Conservation (phyloP, 495 filamentous ascomycete species). For the Penicillium bialowiezense region DNA sequence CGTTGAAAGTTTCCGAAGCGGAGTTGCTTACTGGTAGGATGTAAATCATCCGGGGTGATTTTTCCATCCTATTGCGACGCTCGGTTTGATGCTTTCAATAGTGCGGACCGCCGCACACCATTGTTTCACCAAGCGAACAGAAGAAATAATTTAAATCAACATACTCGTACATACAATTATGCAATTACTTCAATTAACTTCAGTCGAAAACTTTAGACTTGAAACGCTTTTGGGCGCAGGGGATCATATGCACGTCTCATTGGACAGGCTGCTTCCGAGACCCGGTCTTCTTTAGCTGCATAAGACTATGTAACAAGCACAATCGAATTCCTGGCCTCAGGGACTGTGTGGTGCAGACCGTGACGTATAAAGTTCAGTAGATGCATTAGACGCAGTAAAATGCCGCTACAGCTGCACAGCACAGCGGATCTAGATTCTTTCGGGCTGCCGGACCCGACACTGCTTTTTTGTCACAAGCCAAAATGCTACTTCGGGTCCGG, state of each 20-base stretch:
- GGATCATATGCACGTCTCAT: neutral
- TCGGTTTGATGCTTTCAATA: too few relatives aligned
- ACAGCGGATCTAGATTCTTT: neutral
- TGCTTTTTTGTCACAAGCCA: neutral
- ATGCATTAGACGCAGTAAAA: neutral
- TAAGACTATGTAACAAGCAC: neutral
- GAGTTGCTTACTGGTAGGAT: neutral
- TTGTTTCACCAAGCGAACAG: too few relatives aligned
- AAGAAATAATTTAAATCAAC: too few relatives aligned
- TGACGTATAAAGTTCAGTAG: neutral
- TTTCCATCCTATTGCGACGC: neutral
- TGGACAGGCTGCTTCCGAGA: neutral
- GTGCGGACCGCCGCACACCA: too few relatives aligned
- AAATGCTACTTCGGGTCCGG: neutral
- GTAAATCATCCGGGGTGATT: neutral
- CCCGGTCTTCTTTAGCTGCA: neutral
- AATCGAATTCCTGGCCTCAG: too few relatives aligned
- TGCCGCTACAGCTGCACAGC: neutral
- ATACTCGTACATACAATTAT: too few relatives aligned
- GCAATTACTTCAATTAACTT: neutral
- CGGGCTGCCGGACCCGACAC: neutral
- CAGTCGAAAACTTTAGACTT: neutral
- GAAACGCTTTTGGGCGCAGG: too few relatives aligned
- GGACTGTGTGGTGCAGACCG: too few relatives aligned
- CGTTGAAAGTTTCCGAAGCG: slow-evolving; percentile 4